phyloP scores from a whole-genome alignment of 1,284 basidiomycete species.

The Microstroma glucosiphilum region DNA sequence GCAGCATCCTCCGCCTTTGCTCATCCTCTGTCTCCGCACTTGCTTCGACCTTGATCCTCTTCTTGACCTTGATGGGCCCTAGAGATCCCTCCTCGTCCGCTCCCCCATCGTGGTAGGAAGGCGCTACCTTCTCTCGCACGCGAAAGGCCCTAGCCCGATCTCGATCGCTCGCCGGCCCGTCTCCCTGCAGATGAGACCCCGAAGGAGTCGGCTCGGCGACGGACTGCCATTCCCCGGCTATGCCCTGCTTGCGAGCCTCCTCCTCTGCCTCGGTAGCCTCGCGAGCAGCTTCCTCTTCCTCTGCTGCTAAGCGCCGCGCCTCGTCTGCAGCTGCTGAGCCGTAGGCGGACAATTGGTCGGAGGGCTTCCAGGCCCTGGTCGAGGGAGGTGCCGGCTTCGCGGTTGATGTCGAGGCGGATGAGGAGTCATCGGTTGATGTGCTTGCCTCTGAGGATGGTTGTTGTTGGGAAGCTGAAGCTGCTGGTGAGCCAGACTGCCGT shows the following conservation, averaged over 20 bases:
- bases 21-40: constrained; percentile 7
- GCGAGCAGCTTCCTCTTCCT: neutral
- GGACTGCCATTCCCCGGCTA: constrained; percentile 76
- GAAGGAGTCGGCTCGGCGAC: constrained; percentile 53
- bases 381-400: constrained; percentile 19
- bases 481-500: neutral
- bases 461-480: neutral
- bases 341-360: constrained; percentile 75
- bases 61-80: constrained; percentile 23
- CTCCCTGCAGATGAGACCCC: neutral
- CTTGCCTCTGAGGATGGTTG: neutral
- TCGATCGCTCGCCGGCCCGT: constrained; percentile 15
- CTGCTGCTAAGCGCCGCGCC: neutral
- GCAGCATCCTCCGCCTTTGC: neutral
- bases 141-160: constrained; percentile 29
- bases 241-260: constrained; percentile 62
- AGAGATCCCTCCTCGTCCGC: constrained; percentile 21
- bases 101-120: constrained; percentile 15
- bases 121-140: constrained; percentile 26
- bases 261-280: constrained; percentile 53
- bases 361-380: constrained; percentile 52
- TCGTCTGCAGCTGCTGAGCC: constrained; percentile 69
- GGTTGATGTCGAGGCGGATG: constrained; percentile 3
- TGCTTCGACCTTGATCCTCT: constrained; percentile 22
- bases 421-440: neutral